Conservation (phyloP, 2,329 filamentous ascomycete genomes). For the Hawksworthiomyces lignivorus region DNA sequence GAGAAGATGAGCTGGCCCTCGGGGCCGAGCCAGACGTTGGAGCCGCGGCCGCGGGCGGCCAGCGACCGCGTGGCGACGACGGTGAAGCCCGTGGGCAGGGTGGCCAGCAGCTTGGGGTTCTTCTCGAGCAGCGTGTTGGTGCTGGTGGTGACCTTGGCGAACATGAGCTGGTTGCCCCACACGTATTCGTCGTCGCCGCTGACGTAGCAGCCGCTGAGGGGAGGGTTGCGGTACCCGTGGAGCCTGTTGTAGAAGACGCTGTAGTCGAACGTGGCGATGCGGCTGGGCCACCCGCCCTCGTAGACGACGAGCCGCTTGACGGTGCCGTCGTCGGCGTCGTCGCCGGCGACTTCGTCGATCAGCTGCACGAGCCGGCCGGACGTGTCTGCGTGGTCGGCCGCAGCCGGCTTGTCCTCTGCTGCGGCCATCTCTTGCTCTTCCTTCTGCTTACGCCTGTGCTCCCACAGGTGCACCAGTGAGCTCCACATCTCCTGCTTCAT, state of each 20-base stretch:
- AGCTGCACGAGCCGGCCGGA: slow-evolving; percentile 5
- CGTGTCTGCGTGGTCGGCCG: neutral
- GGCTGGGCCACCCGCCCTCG: slow-evolving; percentile 56
- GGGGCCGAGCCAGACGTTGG: slow-evolving; percentile 92
- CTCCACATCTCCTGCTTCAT: slow-evolving; percentile 14
- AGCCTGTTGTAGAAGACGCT: slow-evolving; percentile 68
- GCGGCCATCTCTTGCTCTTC: neutral
- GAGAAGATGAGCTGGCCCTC: slow-evolving; percentile 82
- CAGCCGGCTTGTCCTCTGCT: neutral
- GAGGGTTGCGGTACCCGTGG: slow-evolving; percentile 49
- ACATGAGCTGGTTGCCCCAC: slow-evolving; percentile 75
- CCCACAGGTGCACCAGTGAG: slow-evolving; percentile 10
- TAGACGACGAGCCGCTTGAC: slow-evolving; percentile 70
- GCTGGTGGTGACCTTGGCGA: slow-evolving; percentile 87
- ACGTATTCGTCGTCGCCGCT: slow-evolving; percentile 20
- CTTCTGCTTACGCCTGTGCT: neutral
- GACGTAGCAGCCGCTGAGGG: slow-evolving; percentile 33
- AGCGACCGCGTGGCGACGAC: slow-evolving; percentile 80
- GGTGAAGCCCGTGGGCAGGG: slow-evolving; percentile 79
- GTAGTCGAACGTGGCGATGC: slow-evolving; percentile 84
- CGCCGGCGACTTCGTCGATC: slow-evolving; percentile 8
- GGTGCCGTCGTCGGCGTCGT: slow-evolving; percentile 60
- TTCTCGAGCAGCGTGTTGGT: slow-evolving; percentile 92
- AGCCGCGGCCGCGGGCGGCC: slow-evolving; percentile 78
- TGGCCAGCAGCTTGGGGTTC: slow-evolving; percentile 69